A percentile compares a stretch with the other conserved stretches of the same genome.
Evolutionary conservation across 371 early-diverging fungal species (phyloP).

Genomic region (Mortierella sp.): DNA sequence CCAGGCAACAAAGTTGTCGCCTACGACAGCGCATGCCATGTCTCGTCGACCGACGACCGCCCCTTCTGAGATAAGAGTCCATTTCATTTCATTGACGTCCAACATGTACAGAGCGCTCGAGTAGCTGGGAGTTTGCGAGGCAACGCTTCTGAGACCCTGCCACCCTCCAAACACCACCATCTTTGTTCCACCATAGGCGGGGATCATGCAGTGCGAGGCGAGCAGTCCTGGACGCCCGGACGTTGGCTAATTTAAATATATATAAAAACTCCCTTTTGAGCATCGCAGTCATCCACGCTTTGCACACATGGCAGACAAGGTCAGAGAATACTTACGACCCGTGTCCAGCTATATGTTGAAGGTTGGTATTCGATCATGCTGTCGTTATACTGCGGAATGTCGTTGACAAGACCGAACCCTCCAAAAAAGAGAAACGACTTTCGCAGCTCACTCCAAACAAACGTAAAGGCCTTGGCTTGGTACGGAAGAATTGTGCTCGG

Average conservation of each 20-base stretch:
- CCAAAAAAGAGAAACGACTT: neutral
- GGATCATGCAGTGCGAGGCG: neutral
- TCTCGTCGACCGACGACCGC: neutral
- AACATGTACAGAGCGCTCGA: conserved; percentile 6
- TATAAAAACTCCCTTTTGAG: too few relatives aligned
- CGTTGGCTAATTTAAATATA: neutral
- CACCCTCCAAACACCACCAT: conserved; percentile 20
- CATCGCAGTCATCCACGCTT: neutral
- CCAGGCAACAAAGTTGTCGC: conserved; percentile 16
- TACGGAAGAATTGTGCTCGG: neutral
- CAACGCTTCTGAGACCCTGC: neutral
- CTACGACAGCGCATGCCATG: conserved; percentile 22
- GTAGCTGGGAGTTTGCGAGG: neutral
- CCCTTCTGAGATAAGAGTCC: conserved; percentile 14
- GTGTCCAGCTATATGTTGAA: neutral
- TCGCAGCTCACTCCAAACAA: conserved; percentile 5
- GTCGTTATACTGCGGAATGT: neutral
- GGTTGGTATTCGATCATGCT: neutral
- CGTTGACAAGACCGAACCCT: neutral
- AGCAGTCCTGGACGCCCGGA: neutral
- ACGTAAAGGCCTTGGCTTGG: neutral
- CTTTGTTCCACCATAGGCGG: conserved; percentile 18
- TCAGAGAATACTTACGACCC: neutral
- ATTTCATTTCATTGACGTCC: conserved; percentile 11
- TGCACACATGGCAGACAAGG: neutral